Evolutionary conservation across 2,329 filamentous ascomycete species (phyloP), one percentile per base, ranked within the genome.

Genomic region (Colletotrichum lini): DNA sequence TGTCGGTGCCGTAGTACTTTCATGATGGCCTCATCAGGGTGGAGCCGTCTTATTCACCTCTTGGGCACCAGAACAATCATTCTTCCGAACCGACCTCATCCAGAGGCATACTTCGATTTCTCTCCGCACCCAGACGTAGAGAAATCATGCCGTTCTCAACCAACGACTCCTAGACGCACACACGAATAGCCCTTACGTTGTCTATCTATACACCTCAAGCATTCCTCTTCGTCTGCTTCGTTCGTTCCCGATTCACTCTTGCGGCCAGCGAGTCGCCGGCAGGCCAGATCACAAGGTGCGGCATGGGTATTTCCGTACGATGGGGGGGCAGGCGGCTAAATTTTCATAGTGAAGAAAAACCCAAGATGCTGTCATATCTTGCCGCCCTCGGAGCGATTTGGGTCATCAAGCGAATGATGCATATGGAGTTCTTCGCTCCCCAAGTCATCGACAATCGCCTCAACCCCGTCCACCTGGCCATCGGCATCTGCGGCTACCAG

Each of bases 391-490:
- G 10, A 13, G 47, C 47, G 10, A 21, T 23, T 13, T 50, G 47
- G 47, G 7, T 23, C 10, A 10, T 50, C 47, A 50, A 23, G 9
- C 21, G 47, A 23, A 13, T 3, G 4, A 50, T 50, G 21, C 21
- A 8, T 15, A 23, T 23, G 47, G n/a, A 23, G 2, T 6, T 50
- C n/a, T 50, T 50, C 10, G 47, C 47, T 15, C 47, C 47, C 47
- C 9, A 50, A 23, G 47, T 50, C 47, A 6, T 23, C n/a, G 3
- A 50, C n/a, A 35, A 35, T 8, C 52, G 26, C 26, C 52, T 35
- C 15, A 35, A 54, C 30, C 52, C 52, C 30, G 26, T 54, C 26
- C 52, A 54, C 23, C 38, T 49, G n/a, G 57, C 57, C 9, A 44
- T 60, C 40, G 57, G 40, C 57, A 35, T 44, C 35, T 12, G 26